A percentile compares a stretch with the other conserved stretches of the same genome.
Conservation (phyloP, 805 yeast species). For the Nakazawaea wickerhamii region DNA sequence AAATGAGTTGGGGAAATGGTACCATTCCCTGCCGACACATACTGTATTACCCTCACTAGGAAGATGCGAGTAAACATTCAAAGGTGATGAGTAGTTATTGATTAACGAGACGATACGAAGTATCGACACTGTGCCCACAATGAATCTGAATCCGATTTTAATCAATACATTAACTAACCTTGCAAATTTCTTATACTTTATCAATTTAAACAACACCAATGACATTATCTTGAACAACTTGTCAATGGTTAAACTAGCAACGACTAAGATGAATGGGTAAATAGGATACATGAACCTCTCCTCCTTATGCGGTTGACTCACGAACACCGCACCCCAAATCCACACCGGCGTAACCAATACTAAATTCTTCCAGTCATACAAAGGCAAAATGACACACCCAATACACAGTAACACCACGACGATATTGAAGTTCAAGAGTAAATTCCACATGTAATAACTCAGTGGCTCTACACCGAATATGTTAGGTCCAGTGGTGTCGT, state of each 20-base stretch:
- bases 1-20: constrained; percentile 84
- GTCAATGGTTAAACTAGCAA: constrained; percentile 49
- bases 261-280: constrained; percentile 61
- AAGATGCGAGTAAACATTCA: constrained; percentile 46
- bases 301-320: constrained; percentile 83
- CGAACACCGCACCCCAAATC: constrained; percentile 65
- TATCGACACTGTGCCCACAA: constrained; percentile 28
- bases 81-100: constrained; percentile 69
- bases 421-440: constrained; percentile 69
- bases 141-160: constrained; percentile 11
- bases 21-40: constrained; percentile 96
- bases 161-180: neutral
- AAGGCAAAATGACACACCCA: constrained; percentile 31
- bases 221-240: constrained; percentile 14
- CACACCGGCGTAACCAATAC: constrained; percentile 44
- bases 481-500: constrained; percentile 74
- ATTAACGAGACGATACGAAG: constrained; percentile 58
- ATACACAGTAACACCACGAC: constrained; percentile 36
- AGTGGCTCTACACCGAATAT: constrained; percentile 86
- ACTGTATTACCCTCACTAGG: constrained; percentile 34
- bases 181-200: neutral
- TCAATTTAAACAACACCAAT: neutral
- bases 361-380: too few species aligned
- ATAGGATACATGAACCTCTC: constrained; percentile 87
- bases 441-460: constrained; percentile 61